Evolutionary conservation across 2,329 filamentous ascomycete species (phyloP), one percentile per base, ranked within the genome.

Genomic region (Pyrenochaeta sp.): DNA sequence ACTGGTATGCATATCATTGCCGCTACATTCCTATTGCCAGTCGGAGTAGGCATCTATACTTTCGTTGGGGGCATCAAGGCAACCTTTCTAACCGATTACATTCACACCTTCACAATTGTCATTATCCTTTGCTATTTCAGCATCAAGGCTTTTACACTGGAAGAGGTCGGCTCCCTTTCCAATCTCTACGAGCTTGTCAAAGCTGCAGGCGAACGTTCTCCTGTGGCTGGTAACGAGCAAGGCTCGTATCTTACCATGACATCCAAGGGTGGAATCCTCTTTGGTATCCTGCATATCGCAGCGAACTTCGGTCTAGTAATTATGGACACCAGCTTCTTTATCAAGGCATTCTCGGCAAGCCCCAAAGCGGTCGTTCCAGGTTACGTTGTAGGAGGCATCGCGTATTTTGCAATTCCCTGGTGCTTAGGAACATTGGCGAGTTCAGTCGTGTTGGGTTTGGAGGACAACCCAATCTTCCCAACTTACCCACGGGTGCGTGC

Each of bases 221-320:
- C 84, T 0, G 80, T 86, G 0, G 69, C 75, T 0, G 85, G 84
- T 0, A 87, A 87, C 39, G 72, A 84, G n/a, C 68, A 79, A 22
- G 84, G 84, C 0, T 83, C 82, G 0, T 85, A 84, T 58, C 62
- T 87, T 49, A 86, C 85, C 0, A 84, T 87, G 82, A 85, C 80
- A 0, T 85, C 83, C 2, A 82, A 84, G 42, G 49, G 83, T 75
- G 83, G 77, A 2, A 83, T 85, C 0, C 69, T 84, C 0, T 85
- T 85, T 27, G 82, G 80, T 0, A 84, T 84, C 3, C 72, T 84
- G 1, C 82, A 82, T 51, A 77, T 80, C 1, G 77, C 34, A 3
- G 78, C 79, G 25, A 85, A 85, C 50, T 84, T 85, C 50, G 83
- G 82, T 19, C 47, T 55, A 6, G 56, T 59, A 7, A 37, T 59